Evolutionary conservation across 1,139 yeast genomes (phyloP).

Genomic region (Suhomyces terraborum): DNA sequence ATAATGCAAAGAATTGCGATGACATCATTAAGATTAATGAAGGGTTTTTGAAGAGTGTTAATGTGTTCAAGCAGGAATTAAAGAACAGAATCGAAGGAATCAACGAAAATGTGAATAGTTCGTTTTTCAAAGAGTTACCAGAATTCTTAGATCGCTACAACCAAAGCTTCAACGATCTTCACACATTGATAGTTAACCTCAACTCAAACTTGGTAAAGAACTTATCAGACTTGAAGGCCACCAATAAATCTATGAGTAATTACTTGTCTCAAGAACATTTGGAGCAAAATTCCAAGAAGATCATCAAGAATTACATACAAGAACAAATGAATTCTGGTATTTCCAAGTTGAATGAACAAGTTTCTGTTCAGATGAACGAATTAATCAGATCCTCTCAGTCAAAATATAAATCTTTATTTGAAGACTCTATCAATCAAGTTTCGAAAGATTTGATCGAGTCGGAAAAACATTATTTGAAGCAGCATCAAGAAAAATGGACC

Average conservation of each 20-base stretch:
- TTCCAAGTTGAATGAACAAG: slow-evolving; percentile 5
- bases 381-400: slow-evolving; percentile 5
- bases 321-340: slow-evolving; percentile 6
- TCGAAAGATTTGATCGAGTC: slow-evolving; percentile 13
- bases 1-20: slow-evolving; percentile 11
- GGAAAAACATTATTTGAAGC: slow-evolving; percentile 11
- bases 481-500: slow-evolving; percentile 14
- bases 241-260: slow-evolving; percentile 13
- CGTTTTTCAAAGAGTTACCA: slow-evolving; percentile 16
- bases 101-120: slow-evolving; percentile 14
- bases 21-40: slow-evolving; percentile 10
- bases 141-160: slow-evolving; percentile 16
- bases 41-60: slow-evolving; percentile 8
- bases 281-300: slow-evolving; percentile 5
- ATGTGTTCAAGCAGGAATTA: slow-evolving; percentile 13
- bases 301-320: slow-evolving; percentile 8
- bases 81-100: slow-evolving; percentile 12
- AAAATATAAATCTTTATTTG: slow-evolving; percentile 12
- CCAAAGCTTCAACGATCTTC: slow-evolving; percentile 13
- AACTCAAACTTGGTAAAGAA: slow-evolving; percentile 10
- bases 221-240: slow-evolving; percentile 8
- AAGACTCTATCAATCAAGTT: slow-evolving; percentile 11
- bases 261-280: slow-evolving; percentile 13
- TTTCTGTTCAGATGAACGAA: slow-evolving; percentile 1
- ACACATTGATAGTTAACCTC: slow-evolving; percentile 11